These are phyloP conservation scores for Bocquillonia castaneifolia DNA, from an alignment of 441 rosid species.

Conservation along the genomic window DNA sequence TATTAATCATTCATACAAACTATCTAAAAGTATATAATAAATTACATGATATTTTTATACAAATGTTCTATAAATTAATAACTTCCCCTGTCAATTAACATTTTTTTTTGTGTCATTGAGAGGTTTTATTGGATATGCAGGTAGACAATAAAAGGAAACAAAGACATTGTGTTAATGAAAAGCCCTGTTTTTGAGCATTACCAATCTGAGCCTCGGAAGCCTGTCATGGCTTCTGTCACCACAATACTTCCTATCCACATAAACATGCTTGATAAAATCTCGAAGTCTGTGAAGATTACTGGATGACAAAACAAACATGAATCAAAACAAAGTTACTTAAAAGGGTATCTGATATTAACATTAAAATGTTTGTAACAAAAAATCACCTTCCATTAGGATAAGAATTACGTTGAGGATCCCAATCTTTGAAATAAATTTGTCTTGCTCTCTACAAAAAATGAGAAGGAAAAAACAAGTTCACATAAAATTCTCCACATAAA, in stretches of 20 bases:
- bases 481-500: too few species aligned
- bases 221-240: slow-evolving; percentile 43
- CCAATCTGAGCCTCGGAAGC: slow-evolving; percentile 46
- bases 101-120: too few species aligned
- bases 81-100: too few species aligned
- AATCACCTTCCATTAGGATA: slow-evolving; percentile 79
- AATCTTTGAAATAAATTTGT: slow-evolving; percentile 58
- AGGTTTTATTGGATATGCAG: too few species aligned
- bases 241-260: slow-evolving; percentile 61
- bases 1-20: too few species aligned
- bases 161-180: too few species aligned
- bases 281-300: slow-evolving; percentile 73
- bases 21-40: too few species aligned
- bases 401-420: slow-evolving; percentile 62
- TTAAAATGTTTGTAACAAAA: slow-evolving; percentile 11
- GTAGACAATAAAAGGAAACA: too few species aligned
- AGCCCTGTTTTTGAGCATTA: slow-evolving; percentile 22
- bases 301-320: slow-evolving; percentile 20
- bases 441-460: slow-evolving; percentile 53
- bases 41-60: too few species aligned
- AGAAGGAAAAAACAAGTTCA: neutral
- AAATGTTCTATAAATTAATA: too few species aligned
- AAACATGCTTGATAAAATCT: slow-evolving; percentile 77
- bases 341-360: slow-evolving; percentile 11
- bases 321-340: slow-evolving; percentile 23